These are phyloP conservation scores for Friedmanniomyces endolithicus DNA, from an alignment of 495 filamentous ascomycete species.

Conservation along the genomic window DNA sequence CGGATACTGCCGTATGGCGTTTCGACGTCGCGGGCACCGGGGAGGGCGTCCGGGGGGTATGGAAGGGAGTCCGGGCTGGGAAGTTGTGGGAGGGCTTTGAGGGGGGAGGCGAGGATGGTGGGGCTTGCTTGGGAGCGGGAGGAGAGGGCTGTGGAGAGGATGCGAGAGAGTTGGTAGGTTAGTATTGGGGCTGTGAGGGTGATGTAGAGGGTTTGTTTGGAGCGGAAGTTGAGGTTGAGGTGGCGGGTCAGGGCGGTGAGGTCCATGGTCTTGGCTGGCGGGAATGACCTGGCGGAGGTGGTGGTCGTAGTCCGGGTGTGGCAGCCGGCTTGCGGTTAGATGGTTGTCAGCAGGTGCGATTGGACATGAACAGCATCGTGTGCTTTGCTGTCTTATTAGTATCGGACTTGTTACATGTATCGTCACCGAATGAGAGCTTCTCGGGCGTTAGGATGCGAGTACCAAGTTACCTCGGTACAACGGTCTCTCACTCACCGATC, in stretches of 20 bases:
- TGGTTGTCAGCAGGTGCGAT: no score
- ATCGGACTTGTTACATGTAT: no score
- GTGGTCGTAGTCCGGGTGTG: no score
- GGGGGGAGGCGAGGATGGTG: constrained; percentile 37
- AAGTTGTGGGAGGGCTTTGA: constrained; percentile 36
- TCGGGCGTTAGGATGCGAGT: no score
- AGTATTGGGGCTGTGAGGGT: not conserved
- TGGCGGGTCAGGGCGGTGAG: not conserved
- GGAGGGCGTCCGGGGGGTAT: constrained; percentile 63
- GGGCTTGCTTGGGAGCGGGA: not conserved
- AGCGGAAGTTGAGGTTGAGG: not conserved
- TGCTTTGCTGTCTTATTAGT: no score
- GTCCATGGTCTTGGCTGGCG: not conserved
- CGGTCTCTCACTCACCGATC: no score
- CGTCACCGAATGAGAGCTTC: not conserved
- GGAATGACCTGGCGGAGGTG: no score
- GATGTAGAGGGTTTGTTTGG: not conserved
- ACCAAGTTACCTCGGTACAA: no score
- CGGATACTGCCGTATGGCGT: constrained; percentile 69
- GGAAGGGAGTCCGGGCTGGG: constrained; percentile 40
- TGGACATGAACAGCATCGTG: no score
- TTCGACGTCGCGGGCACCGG: constrained; percentile 58
- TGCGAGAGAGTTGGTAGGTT: not conserved
- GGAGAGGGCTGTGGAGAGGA: not conserved
- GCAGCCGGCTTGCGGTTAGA: not conserved